These are phyloP conservation scores for Curvularia eragrostidis DNA, from an alignment of 2,329 filamentous ascomycete genomes.

Conservation along the genomic window DNA sequence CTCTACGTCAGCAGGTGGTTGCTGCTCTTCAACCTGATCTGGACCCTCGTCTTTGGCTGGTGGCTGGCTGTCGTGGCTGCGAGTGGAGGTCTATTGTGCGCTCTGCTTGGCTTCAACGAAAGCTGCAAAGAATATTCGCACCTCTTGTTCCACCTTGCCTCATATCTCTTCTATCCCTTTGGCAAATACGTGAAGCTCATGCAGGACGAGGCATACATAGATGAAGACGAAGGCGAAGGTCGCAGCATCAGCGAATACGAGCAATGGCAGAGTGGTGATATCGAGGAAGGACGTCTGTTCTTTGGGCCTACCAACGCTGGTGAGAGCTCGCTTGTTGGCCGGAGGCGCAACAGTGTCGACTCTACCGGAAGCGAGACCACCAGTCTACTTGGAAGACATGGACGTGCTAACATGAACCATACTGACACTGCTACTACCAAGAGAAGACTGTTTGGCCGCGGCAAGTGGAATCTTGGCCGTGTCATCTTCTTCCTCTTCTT, in stretches of 20 bases:
- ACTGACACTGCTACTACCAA: constrained; percentile 63
- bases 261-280: constrained; percentile 96
- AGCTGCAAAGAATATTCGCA: constrained; percentile 86
- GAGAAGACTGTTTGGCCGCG: constrained; percentile 88
- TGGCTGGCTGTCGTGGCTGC: constrained; percentile 85
- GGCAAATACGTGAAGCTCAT: constrained; percentile 94
- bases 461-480: constrained; percentile 92
- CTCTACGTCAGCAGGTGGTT: constrained; percentile 85
- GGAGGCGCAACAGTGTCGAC: constrained; percentile 86
- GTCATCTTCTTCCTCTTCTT: constrained; percentile 97
- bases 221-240: constrained; percentile 94
- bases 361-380: constrained; percentile 88
- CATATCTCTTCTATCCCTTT: constrained; percentile 94
- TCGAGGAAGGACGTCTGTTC: constrained; percentile 94
- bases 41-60: constrained; percentile 94
- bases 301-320: constrained; percentile 80
- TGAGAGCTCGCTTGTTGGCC: constrained; percentile 78
- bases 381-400: constrained; percentile 77
- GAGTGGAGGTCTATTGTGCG: constrained; percentile 77
- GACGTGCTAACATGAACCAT: constrained; percentile 56
- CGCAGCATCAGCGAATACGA: constrained; percentile 98
- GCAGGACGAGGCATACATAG: constrained; percentile 90
- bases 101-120: constrained; percentile 75
- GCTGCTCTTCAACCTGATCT: constrained; percentile 84
- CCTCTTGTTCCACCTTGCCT: constrained; percentile 81